phyloP scores from a whole-genome alignment of 192 early-diverging fungal genomes.

The Coemansia sp. region DNA sequence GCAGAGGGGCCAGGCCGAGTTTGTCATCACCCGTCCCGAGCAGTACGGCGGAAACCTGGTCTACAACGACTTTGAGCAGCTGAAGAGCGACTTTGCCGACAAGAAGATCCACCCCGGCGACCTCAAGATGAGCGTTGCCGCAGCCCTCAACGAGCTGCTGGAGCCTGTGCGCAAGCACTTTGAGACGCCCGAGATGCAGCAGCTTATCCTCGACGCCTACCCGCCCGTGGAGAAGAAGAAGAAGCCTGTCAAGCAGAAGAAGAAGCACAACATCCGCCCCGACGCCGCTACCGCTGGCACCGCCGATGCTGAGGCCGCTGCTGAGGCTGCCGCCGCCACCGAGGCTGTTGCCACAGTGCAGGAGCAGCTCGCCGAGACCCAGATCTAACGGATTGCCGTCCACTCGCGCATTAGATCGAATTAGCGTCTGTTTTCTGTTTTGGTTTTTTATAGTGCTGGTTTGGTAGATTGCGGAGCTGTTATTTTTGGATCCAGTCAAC shows the following conservation, averaged over 20 bases:
- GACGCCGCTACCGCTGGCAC: conserved; percentile 5
- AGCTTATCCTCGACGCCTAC: conserved; percentile 81
- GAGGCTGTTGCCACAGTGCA: conserved; percentile 11
- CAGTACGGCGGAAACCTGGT: conserved; percentile 87
- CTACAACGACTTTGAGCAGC: conserved; percentile 64
- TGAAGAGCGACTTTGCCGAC: conserved; percentile 83
- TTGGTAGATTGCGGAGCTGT: too few species aligned
- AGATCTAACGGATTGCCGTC: too few species aligned
- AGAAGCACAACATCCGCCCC: conserved; percentile 52
- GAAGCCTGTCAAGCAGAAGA: conserved; percentile 57
- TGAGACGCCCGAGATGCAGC: conserved; percentile 61
- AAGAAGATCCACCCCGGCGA: conserved; percentile 92
- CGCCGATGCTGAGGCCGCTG: neutral
- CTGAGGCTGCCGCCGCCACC: neutral
- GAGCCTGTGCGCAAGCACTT: conserved; percentile 84
- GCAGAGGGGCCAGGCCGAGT: conserved; percentile 49
- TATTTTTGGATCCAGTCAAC: too few species aligned
- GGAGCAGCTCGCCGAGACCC: conserved; percentile 23
- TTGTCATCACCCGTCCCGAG: conserved; percentile 73
- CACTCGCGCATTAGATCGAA: too few species aligned
- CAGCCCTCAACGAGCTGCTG: conserved; percentile 80
- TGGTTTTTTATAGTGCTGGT: too few species aligned
- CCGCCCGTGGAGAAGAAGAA: conserved; percentile 58
- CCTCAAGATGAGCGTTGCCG: conserved; percentile 81
- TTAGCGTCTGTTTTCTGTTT: too few species aligned